These are phyloP conservation scores for Alternaria angustiovoidea DNA, from an alignment of 2,329 filamentous ascomycete species.

Conservation along the genomic window DNA sequence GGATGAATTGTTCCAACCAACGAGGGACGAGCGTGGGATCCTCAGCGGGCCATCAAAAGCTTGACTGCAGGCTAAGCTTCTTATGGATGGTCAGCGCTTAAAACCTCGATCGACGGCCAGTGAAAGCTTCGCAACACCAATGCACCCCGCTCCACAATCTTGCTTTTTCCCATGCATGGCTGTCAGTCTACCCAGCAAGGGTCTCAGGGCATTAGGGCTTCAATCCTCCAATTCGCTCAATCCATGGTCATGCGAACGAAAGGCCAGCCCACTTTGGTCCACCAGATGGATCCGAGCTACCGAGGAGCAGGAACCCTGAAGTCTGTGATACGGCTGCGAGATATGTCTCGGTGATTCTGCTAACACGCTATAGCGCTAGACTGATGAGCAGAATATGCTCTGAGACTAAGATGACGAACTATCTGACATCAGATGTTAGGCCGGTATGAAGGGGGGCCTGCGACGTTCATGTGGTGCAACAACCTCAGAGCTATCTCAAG, in stretches of 20 bases:
- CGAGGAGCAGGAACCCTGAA: constrained; percentile 22
- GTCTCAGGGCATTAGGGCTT: constrained; percentile 15
- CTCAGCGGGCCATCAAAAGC: constrained; percentile 25
- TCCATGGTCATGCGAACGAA: constrained; percentile 48
- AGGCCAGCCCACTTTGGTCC: constrained; percentile 25
- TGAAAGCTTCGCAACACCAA: constrained; percentile 24
- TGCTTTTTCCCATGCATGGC: constrained; percentile 38
- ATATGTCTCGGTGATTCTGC: constrained; percentile 21
- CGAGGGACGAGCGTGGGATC: constrained; percentile 17
- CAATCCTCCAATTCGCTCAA: constrained; percentile 39
- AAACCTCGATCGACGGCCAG: constrained; percentile 23
- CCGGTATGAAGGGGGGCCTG: constrained; percentile 6
- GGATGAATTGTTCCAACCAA: constrained; percentile 24
- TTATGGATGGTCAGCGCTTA: constrained; percentile 29
- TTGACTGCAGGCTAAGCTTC: constrained; percentile 23
- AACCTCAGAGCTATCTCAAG: constrained; percentile 10
- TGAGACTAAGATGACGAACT: constrained; percentile 10
- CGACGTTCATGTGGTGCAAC: constrained; percentile 23
- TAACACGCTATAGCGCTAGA: constrained; percentile 11
- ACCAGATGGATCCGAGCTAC: constrained; percentile 18
- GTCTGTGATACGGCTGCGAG: constrained; percentile 38
- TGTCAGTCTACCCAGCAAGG: constrained; percentile 36
- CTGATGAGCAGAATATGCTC: constrained; percentile 10
- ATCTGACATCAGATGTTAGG: constrained; percentile 29
- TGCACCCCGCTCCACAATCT: constrained; percentile 36